Percentiles rank a stretch among this genome's conserved stretches.
phyloP scores from a whole-genome alignment of 129 eudicot species.

The Helichrysum umbraculigerum region DNA sequence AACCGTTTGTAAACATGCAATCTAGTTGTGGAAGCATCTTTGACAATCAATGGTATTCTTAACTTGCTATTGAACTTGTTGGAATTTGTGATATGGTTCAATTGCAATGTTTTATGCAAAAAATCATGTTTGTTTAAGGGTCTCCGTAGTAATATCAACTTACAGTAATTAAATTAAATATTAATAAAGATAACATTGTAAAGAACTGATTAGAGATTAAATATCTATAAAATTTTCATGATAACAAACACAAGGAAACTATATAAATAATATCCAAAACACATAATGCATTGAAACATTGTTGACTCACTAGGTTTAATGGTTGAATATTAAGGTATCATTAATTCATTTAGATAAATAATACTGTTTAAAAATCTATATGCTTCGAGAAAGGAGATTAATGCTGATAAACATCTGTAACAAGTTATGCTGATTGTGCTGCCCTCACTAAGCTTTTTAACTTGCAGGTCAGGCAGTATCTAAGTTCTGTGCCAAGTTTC shows the following conservation, averaged over 20 bases:
- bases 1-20: background rate
- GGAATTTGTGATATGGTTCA: background rate
- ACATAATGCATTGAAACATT: background rate
- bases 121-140: background rate
- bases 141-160: background rate
- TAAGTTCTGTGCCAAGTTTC: slow-evolving; percentile 87
- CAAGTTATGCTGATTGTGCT: background rate
- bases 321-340: background rate
- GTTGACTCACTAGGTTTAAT: background rate
- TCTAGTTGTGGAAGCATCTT: background rate
- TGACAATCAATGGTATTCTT: background rate
- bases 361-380: too few relatives aligned
- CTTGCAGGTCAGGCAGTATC: slow-evolving; percentile 80
- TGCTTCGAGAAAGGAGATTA: background rate
- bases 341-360: background rate
- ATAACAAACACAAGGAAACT: background rate
- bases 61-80: background rate
- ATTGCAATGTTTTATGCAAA: background rate
- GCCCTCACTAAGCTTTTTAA: background rate
- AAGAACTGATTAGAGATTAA: background rate
- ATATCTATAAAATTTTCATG: too few relatives aligned
- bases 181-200: background rate
- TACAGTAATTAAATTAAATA: background rate
- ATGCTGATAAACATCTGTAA: background rate
- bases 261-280: too few relatives aligned